phyloP scores from a whole-genome alignment of 139 green algal species.

The Pleodorina starrii region DNA sequence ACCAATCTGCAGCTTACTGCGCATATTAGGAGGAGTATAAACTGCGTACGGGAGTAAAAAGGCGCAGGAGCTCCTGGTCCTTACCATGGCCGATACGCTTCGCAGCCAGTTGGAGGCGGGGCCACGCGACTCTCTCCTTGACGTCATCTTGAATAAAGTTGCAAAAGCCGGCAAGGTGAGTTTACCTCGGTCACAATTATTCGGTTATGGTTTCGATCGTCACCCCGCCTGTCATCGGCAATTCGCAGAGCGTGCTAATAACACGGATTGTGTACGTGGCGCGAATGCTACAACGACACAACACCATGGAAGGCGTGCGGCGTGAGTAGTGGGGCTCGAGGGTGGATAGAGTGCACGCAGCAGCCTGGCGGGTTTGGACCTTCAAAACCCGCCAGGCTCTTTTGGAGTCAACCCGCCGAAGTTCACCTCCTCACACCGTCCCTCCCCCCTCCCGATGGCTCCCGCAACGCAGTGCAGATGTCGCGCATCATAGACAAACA shows the following conservation, averaged over 20 bases:
- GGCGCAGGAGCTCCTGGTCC: too few relatives aligned
- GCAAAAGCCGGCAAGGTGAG: slow-evolving; percentile 59
- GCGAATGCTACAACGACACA: slow-evolving; percentile 41
- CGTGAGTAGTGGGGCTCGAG: slow-evolving; percentile 1
- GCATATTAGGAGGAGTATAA: too few relatives aligned
- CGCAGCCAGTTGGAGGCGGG: slow-evolving; percentile 26
- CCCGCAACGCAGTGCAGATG: slow-evolving; percentile 35
- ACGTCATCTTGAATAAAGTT: slow-evolving; percentile 55
- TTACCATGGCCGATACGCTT: slow-evolving; percentile 29
- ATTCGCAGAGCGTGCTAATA: slow-evolving; percentile 52
- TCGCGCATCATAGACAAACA: slow-evolving; percentile 52
- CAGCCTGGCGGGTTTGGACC: too few relatives aligned
- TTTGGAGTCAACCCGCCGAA: too few relatives aligned
- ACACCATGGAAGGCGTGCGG: slow-evolving; percentile 28
- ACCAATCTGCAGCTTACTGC: too few relatives aligned
- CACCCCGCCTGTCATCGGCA: too few relatives aligned
- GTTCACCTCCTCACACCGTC: too few relatives aligned
- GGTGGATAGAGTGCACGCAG: too few relatives aligned
- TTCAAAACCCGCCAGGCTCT: neutral
- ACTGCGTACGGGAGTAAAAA: too few relatives aligned
- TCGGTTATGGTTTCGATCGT: too few relatives aligned
- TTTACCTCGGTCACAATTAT: too few relatives aligned
- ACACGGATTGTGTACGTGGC: slow-evolving; percentile 60
- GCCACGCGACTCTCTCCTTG: slow-evolving; percentile 51
- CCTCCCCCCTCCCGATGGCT: neutral